Conservation (phyloP, 495 filamentous ascomycete species). For the Hypoxylon subgilvum region DNA sequence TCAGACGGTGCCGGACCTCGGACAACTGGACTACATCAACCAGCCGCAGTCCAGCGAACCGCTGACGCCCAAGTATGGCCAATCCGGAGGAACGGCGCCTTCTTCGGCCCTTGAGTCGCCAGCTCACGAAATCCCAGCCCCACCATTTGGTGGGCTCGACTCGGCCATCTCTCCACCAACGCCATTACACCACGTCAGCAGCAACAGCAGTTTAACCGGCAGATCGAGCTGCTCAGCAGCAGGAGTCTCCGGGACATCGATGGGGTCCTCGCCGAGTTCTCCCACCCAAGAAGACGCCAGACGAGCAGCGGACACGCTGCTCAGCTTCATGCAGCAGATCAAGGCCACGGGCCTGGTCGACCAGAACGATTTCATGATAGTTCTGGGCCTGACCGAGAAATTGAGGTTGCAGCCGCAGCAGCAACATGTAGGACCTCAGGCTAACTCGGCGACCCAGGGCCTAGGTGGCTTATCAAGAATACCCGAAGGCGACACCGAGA, state of each 20-base stretch:
- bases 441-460: conserved; percentile 54
- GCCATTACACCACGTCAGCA: conserved; percentile 59
- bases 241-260: conserved; percentile 43
- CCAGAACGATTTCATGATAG: conserved; percentile 80
- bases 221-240: conserved; percentile 51
- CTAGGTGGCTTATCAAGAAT: conserved; percentile 74
- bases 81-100: conserved; percentile 60
- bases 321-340: conserved; percentile 82
- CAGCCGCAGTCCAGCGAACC: conserved; percentile 67
- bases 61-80: conserved; percentile 67
- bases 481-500: conserved; percentile 64
- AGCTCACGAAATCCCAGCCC: conserved; percentile 60
- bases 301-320: conserved; percentile 81
- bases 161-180: conserved; percentile 58
- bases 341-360: conserved; percentile 71
- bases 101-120: conserved; percentile 75
- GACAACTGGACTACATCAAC: conserved; percentile 73
- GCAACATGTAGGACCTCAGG: conserved; percentile 41
- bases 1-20: conserved; percentile 83
- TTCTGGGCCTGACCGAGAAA: conserved; percentile 86
- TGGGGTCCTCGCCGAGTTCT: conserved; percentile 60
- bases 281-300: conserved; percentile 91
- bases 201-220: conserved; percentile 57
- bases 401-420: conserved; percentile 71
- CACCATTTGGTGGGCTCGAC: conserved; percentile 57